phyloP scores from a whole-genome alignment of 2,329 filamentous ascomycete genomes.

The Penicillium sumatraense region DNA sequence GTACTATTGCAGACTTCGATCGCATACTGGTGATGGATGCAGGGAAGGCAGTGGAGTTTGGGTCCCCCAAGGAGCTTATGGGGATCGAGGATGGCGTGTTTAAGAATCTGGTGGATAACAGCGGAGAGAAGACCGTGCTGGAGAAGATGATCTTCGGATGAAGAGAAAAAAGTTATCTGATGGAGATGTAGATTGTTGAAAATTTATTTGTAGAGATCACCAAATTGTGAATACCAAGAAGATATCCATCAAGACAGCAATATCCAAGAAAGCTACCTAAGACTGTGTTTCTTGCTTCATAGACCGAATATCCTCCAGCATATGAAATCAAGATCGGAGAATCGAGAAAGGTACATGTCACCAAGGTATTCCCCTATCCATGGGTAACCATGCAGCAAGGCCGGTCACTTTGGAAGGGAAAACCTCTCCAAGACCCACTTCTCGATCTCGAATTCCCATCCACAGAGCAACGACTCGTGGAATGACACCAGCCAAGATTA shows the following conservation, averaged over 20 bases:
- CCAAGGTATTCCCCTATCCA: conserved; percentile 1
- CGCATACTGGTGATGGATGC: conserved; percentile 73
- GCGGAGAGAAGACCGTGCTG: conserved; percentile 29
- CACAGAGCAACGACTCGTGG: conserved; percentile 16
- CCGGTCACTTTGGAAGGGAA: no score
- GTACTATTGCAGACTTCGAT: conserved; percentile 79
- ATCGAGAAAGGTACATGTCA: conserved; percentile 15
- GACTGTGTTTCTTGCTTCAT: not conserved
- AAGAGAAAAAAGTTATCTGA: not conserved
- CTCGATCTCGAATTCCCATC: conserved; percentile 1
- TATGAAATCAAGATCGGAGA: not conserved
- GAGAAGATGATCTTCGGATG: conserved; percentile 29
- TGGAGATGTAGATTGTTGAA: not conserved
- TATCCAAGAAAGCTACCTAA: not conserved
- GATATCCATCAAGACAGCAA: not conserved
- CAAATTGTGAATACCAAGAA: conserved; percentile 12
- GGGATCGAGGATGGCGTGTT: conserved; percentile 27
- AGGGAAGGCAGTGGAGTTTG: conserved; percentile 71
- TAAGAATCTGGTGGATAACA: conserved; percentile 29
- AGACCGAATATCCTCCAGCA: not conserved
- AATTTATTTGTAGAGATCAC: conserved; percentile 11
- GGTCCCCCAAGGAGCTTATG: conserved; percentile 66
- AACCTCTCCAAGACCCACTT: conserved; percentile 15
- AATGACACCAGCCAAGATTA: conserved; percentile 55
- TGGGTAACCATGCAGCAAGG: not conserved